Conservation (phyloP, 2,329 filamentous ascomycete genomes). For the Clathrospora elynae region DNA sequence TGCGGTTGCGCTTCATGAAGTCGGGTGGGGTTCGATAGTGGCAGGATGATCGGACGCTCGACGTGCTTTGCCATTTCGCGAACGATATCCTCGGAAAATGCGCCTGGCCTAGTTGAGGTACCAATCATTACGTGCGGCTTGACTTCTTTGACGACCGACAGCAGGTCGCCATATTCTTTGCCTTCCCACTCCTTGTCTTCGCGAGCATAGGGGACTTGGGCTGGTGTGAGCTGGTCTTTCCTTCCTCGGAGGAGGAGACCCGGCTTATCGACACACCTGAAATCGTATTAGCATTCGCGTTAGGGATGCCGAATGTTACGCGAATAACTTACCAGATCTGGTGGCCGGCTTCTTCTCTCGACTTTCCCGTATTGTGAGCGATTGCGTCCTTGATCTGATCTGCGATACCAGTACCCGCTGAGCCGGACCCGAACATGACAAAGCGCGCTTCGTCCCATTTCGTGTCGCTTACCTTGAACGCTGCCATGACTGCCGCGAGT, state of each 20-base stretch:
- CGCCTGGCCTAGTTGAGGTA: slow-evolving; percentile 76
- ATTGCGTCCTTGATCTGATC: slow-evolving; percentile 84
- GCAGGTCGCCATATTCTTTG: slow-evolving; percentile 62
- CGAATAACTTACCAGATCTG: slow-evolving; percentile 71
- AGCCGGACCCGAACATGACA: slow-evolving; percentile 79
- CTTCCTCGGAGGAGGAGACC: slow-evolving; percentile 72
- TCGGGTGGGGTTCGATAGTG: slow-evolving; percentile 82
- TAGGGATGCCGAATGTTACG: too few species aligned
- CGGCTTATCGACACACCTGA: slow-evolving; percentile 78
- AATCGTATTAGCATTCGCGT: slow-evolving; percentile 13
- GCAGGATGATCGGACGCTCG: slow-evolving; percentile 81
- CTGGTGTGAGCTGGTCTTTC: slow-evolving; percentile 65
- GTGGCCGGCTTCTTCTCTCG: slow-evolving; percentile 73
- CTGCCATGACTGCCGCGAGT: slow-evolving; percentile 79
- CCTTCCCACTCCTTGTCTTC: slow-evolving; percentile 67
- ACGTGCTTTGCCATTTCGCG: slow-evolving; percentile 76
- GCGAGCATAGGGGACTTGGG: slow-evolving; percentile 71
- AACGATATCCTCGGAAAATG: slow-evolving; percentile 77
- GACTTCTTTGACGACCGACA: slow-evolving; percentile 70
- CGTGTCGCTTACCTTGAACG: slow-evolving; percentile 69
- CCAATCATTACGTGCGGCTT: slow-evolving; percentile 83
- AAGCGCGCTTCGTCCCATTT: slow-evolving; percentile 71
- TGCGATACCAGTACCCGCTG: slow-evolving; percentile 82
- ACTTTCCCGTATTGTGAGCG: slow-evolving; percentile 67
- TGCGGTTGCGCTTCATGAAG: slow-evolving; percentile 81